A percentile compares a stretch with the other conserved stretches of the same genome.
phyloP scores from a whole-genome alignment of 768 basidiomycete species.

The Podaxis sp. region DNA sequence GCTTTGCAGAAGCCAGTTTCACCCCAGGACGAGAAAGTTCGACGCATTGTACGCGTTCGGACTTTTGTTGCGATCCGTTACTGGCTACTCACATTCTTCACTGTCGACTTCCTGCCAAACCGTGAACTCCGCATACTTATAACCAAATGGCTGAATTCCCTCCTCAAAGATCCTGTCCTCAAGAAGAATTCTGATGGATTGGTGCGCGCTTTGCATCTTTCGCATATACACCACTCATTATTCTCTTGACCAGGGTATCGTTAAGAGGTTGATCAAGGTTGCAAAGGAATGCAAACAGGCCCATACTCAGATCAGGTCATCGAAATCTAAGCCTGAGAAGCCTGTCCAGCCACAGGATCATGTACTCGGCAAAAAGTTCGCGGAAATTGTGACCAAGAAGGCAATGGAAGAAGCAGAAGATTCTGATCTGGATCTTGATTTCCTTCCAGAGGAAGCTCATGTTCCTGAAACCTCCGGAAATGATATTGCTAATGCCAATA shows the following conservation, averaged over 20 bases:
- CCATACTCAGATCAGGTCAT: constrained; percentile 37
- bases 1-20: constrained; percentile 52
- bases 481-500: constrained; percentile 47
- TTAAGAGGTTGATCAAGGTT: constrained; percentile 78
- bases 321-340: constrained; percentile 26
- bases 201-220: constrained; percentile 39
- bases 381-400: constrained; percentile 48
- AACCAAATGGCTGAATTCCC: constrained; percentile 77
- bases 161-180: constrained; percentile 68
- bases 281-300: constrained; percentile 76
- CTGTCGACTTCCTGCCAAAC: constrained; percentile 82
- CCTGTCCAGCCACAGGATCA: constrained; percentile 29
- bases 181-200: constrained; percentile 62
- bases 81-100: constrained; percentile 89
- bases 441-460: constrained; percentile 48
- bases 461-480: constrained; percentile 27
- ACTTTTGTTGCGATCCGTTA: constrained; percentile 89
- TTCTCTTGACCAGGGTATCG: constrained; percentile 53
- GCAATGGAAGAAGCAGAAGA: constrained; percentile 45
- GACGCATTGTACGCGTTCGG: constrained; percentile 78
- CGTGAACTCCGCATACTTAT: constrained; percentile 69
- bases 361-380: constrained; percentile 60
- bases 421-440: constrained; percentile 77
- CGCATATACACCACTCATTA: constrained; percentile 10
- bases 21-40: constrained; percentile 60